Conservation (phyloP, 257 asterid genomes). For the Jasminum sambac region DNA sequence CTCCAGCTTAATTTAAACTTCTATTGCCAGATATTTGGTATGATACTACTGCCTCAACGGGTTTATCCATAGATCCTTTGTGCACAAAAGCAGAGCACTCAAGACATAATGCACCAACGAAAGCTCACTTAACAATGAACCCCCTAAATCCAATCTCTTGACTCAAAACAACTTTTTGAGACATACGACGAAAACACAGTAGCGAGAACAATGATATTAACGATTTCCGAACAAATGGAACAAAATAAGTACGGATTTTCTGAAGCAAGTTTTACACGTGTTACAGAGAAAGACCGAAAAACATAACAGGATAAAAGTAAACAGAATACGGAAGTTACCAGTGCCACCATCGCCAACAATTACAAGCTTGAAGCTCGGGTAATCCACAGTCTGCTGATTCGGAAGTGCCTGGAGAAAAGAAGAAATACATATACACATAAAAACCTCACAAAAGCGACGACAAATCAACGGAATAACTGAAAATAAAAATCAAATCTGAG, state of each 20-base stretch:
- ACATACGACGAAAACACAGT: background rate
- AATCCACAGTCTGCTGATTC: constrained; percentile 73
- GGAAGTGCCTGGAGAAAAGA: constrained; percentile 57
- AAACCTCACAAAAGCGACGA: constrained; percentile 1
- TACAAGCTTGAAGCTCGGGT: constrained; percentile 88
- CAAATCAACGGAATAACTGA: background rate
- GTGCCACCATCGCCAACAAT: constrained; percentile 93
- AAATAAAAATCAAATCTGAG: background rate
- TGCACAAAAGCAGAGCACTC: background rate
- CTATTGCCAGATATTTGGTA: background rate
- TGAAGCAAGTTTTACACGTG: background rate
- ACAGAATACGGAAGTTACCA: constrained; percentile 34
- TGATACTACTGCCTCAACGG: background rate
- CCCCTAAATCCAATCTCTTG: background rate
- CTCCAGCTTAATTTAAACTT: background rate
- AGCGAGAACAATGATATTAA: background rate
- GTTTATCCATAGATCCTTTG: background rate
- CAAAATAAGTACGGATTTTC: background rate
- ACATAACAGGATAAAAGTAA: background rate
- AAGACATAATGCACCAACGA: background rate
- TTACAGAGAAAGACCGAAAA: background rate
- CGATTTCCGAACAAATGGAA: background rate
- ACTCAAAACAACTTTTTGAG: background rate
- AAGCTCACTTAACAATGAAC: background rate
- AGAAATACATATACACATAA: background rate